Percentiles rank a stretch among this genome's conserved stretches.
phyloP scores from a whole-genome alignment of 306 rosid genomes.

The Phaseolus lunatus region DNA sequence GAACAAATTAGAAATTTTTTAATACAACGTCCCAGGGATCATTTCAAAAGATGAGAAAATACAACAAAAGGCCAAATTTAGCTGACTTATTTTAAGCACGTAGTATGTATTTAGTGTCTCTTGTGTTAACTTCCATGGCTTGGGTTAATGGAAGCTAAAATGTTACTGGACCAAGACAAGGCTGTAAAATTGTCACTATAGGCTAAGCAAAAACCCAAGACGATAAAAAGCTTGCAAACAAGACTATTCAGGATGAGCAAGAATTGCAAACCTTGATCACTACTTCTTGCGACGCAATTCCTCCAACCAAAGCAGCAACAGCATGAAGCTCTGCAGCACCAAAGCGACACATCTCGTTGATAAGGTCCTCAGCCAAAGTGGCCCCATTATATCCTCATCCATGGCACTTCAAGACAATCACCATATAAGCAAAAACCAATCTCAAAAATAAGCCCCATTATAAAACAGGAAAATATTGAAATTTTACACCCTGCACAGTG shows the following conservation, averaged over 20 bases:
- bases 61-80: slow-evolving; percentile 10
- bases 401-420: slow-evolving; percentile 63
- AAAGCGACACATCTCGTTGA: slow-evolving; percentile 96
- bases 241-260: slow-evolving; percentile 4
- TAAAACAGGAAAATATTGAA: slow-evolving; percentile 1
- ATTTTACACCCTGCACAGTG: slow-evolving; percentile 14
- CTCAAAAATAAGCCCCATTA: slow-evolving; percentile 9
- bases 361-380: slow-evolving; percentile 88
- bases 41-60: slow-evolving; percentile 20
- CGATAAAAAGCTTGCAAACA: slow-evolving; percentile 19
- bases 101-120: background rate
- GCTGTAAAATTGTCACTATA: slow-evolving; percentile 2
- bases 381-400: slow-evolving; percentile 94
- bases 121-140: background rate
- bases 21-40: background rate
- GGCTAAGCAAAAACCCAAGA: slow-evolving; percentile 25
- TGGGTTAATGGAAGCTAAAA: slow-evolving; percentile 17
- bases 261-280: slow-evolving; percentile 77
- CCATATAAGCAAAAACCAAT: slow-evolving; percentile 39
- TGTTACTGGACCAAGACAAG: slow-evolving; percentile 18
- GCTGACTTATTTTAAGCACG: background rate
- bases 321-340: slow-evolving; percentile 97
- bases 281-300: slow-evolving; percentile 97
- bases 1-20: background rate
- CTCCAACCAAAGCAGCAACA: slow-evolving; percentile 95